Base-by-base conservation (phyloP, 1,284 basidiomycete species). In the Coniferiporia sulphurascens region DNA sequence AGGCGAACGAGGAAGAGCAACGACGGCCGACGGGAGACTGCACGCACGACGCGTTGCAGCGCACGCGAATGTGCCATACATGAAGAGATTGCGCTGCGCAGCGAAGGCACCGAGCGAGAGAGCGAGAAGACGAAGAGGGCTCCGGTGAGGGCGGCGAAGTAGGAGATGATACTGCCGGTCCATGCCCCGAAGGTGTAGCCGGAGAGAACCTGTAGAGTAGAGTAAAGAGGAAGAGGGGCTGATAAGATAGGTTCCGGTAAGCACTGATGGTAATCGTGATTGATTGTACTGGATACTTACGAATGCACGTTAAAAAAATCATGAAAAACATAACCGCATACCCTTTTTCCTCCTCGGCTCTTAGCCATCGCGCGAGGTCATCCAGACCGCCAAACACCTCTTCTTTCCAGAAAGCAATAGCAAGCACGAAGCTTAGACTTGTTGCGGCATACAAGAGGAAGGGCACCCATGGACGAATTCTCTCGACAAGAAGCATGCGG, bases 191-290 rank as follows among this genome's bases (percentile, higher is more conserved):
- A 94, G 13, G 91, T 91, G 73, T 93, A 94, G 43, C 91, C 91
- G 59, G 91, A 90, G 64, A 94, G 80, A 67, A 90, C 82, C 71
- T 93, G 91, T 74, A 94, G 79, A 8, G 91, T 94, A 65, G 90
- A 93, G 73, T 94, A 94, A 64, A 94, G 77, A 48, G 91, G 92
- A 54, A 94, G 67, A 45, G 92, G 92, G 57, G 91, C 89, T 86
- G 59, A 21, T 22, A 32, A 22, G 53, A 32, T 13, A 60, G 54
- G 52, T 59, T 57, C 62, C 52, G 34, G 62, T 59, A 65, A 53
- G 60, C 55, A 60, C 56, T 58, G 41, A 58, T 46, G 48, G 10
- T 41, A 45, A 43, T 38, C 13, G 45, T 21, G 59, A 50, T 57
- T 63, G 60, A 65, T 61, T 44, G 12, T 15, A 41, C 38, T 12